Evolutionary conservation across 176 grass and related monocot genomes (phyloP), one percentile per base, ranked within the genome.

Genomic region (Phoenix roebelenii): DNA sequence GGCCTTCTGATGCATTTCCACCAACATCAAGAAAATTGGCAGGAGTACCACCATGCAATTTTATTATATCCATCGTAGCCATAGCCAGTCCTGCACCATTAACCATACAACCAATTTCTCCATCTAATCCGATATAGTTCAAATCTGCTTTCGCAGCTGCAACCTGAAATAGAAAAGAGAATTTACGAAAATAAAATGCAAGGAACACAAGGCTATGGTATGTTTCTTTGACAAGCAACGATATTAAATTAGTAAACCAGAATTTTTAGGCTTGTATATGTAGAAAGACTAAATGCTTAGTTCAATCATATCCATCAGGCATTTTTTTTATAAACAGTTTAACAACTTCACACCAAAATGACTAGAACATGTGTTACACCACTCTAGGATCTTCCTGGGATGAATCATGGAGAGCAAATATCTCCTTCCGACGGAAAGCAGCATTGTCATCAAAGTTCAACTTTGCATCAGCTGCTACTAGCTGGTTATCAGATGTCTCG

Each of bases 11-110:
- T 57, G 94, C 94, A 44, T 89, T 98, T 25, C 94, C 94, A 73
- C 94, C 94, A 57, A 98, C 94, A 83, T 98, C 94, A 56, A 98
- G 94, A 77, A 98, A 98, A 80, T 98, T 98, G 72, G 94, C 94
- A 61, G 94, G 88, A 52, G 94, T 98, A 65, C 94, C 94, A 51
- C 94, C 94, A 76, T 98, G 94, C 67, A 93, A 73, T 74, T 98
- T 98, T 66, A 98, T 98, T 65, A 98, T 98, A 54, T 98, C 94
- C 94, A 98, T 98, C 1, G 94, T 98, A 71, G 94, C 94, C 94
- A 98, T 98, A 51, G 94, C 94, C 67, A 98, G 77, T 71, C 94
- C 94, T 64, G 94, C 94, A 79, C 94, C 94, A 58, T 98, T 98
- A 50, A 98, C 94, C 94, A 98, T 98, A 82, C 94, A 98, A 65